Evolutionary conservation across 2,329 filamentous ascomycete genomes (phyloP).

Genomic region (Penicillium vulpinum): DNA sequence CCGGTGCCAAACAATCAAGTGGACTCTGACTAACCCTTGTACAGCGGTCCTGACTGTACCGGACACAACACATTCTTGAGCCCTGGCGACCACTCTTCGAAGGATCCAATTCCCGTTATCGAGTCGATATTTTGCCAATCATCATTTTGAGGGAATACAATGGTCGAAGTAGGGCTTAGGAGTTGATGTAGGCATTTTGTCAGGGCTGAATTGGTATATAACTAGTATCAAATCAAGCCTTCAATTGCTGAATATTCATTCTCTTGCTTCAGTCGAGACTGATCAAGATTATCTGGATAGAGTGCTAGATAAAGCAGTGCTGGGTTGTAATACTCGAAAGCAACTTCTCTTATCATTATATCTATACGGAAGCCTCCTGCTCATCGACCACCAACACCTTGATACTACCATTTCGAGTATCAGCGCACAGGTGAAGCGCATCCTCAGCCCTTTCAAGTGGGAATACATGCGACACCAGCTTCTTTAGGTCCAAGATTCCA

Average conservation of each 20-base stretch:
- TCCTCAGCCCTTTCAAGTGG: constrained; percentile 62
- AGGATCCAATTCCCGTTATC: constrained; percentile 23
- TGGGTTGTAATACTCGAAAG: background rate
- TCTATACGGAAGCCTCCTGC: constrained; percentile 27
- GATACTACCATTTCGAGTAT: constrained; percentile 56
- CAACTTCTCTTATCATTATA: background rate
- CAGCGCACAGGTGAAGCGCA: constrained; percentile 56
- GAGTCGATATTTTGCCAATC: constrained; percentile 26
- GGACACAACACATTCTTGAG: constrained; percentile 24
- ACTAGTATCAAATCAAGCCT: background rate
- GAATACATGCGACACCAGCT: constrained; percentile 63
- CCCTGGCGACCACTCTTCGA: constrained; percentile 23
- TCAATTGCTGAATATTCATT: background rate
- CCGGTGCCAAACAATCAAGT: background rate
- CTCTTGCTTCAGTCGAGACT: background rate
- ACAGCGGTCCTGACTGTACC: constrained; percentile 23
- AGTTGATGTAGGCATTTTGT: background rate
- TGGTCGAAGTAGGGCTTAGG: background rate
- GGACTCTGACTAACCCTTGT: background rate
- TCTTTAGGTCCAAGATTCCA: constrained; percentile 61
- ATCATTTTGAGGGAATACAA: constrained; percentile 3
- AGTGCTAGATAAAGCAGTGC: background rate
- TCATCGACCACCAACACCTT: constrained; percentile 63
- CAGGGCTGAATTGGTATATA: background rate
- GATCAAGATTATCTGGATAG: no score